phyloP scores from a whole-genome alignment of 106 monocot genomes.

The Apostasia ramifera region DNA sequence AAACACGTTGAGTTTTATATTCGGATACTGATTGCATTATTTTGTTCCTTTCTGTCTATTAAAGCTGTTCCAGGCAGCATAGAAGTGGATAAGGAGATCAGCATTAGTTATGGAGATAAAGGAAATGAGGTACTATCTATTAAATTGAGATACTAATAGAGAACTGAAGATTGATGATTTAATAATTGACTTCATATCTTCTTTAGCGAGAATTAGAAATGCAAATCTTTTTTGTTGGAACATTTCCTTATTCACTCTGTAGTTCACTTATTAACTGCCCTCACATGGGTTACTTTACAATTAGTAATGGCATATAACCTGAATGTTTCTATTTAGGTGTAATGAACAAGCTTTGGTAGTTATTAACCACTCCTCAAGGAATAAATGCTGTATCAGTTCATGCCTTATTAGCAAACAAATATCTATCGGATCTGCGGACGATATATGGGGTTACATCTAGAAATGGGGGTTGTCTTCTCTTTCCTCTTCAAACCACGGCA shows the following conservation, averaged over 20 bases:
- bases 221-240: neutral
- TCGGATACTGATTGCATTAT: no score
- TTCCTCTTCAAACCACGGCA: no score
- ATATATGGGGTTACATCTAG: no score
- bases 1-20: no score
- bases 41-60: conserved; percentile 1
- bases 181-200: no score
- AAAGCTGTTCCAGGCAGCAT: conserved; percentile 39
- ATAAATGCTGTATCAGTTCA: neutral
- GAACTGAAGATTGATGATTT: no score
- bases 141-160: no score
- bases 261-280: neutral
- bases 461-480: no score
- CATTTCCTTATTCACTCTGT: neutral
- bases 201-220: no score
- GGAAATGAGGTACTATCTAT: conserved; percentile 82
- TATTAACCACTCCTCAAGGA: neutral
- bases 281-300: neutral
- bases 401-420: no score
- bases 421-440: no score
- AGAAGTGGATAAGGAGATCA: conserved; percentile 61
- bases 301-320: neutral
- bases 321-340: neutral
- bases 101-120: conserved; percentile 92
- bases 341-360: neutral